Evolutionary conservation across 805 yeast genomes (phyloP).

Genomic region (Ogataea paradorogensis): DNA sequence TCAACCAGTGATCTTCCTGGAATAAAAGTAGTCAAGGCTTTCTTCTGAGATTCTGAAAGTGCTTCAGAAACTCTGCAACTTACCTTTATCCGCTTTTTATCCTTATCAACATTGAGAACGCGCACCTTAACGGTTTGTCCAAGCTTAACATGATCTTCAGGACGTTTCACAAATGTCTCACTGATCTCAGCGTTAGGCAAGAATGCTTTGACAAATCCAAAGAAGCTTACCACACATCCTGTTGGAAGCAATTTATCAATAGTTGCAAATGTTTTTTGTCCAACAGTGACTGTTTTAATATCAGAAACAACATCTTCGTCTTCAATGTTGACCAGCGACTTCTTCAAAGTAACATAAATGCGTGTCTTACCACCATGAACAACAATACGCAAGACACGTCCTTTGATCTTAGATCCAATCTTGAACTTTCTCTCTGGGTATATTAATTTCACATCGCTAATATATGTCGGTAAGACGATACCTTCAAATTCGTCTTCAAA

Average conservation of each 20-base stretch:
- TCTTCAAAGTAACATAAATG: conserved; percentile 71
- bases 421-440: conserved; percentile 93
- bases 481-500: conserved; percentile 70
- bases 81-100: conserved; percentile 56
- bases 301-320: conserved; percentile 48
- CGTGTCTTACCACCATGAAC: conserved; percentile 43
- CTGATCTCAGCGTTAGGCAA: conserved; percentile 87
- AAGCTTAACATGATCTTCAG: conserved; percentile 71
- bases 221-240: conserved; percentile 84
- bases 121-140: conserved; percentile 84
- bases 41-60: conserved; percentile 44
- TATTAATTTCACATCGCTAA: conserved; percentile 78
- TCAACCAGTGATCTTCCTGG: conserved; percentile 62
- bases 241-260: conserved; percentile 65
- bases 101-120: conserved; percentile 55
- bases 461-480: conserved; percentile 66
- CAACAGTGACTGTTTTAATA: conserved; percentile 40
- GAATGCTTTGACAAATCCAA: conserved; percentile 73
- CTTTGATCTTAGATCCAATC: conserved; percentile 76
- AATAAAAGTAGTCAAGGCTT: conserved; percentile 43
- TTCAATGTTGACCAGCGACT: conserved; percentile 70
- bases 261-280: conserved; percentile 64
- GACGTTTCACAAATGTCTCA: conserved; percentile 77
- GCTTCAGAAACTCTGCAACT: conserved; percentile 69
- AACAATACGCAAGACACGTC: conserved; percentile 58